Percentiles rank a stretch among this genome's conserved stretches.
Evolutionary conservation across 2,329 filamentous ascomycete species (phyloP).

Genomic region (Ophiocordyceps camponoti-leonardi): DNA sequence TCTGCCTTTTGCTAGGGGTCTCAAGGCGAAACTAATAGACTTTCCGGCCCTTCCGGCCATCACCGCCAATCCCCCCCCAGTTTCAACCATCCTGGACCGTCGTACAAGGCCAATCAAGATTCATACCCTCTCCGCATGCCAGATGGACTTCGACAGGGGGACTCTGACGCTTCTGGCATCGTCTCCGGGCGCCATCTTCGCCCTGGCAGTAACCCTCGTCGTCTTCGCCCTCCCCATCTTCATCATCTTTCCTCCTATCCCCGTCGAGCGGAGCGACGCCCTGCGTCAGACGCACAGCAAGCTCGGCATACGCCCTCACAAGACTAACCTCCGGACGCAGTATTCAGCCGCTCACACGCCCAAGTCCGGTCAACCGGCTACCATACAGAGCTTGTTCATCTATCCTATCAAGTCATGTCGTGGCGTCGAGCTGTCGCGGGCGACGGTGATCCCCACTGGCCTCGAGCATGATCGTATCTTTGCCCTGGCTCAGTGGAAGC

Average conservation of each 20-base stretch:
- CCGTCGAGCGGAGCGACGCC: slow-evolving; percentile 33
- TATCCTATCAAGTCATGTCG: slow-evolving; percentile 75
- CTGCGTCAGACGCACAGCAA: slow-evolving; percentile 35
- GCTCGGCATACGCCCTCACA: slow-evolving; percentile 21
- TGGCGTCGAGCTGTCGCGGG: slow-evolving; percentile 53
- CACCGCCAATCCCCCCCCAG: neutral
- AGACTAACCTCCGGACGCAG: slow-evolving; percentile 19
- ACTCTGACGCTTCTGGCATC: slow-evolving; percentile 4
- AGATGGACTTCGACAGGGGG: neutral
- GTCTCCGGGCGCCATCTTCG: slow-evolving; percentile 17
- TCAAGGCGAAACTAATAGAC: neutral
- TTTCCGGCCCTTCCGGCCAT: neutral
- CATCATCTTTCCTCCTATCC: slow-evolving; percentile 35
- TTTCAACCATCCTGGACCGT: too few relatives aligned
- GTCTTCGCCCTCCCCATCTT: slow-evolving; percentile 37
- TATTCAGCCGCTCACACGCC: slow-evolving; percentile 6
- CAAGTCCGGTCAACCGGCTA: slow-evolving; percentile 7
- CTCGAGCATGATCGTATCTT: slow-evolving; percentile 71
- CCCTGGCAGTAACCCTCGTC: slow-evolving; percentile 25
- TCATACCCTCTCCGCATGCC: neutral
- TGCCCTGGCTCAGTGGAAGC: slow-evolving; percentile 50
- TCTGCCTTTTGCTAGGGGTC: too few relatives aligned
- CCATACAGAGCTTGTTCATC: slow-evolving; percentile 49
- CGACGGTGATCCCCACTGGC: slow-evolving; percentile 48
- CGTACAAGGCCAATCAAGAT: too few relatives aligned